A percentile compares a stretch with the other conserved stretches of the same genome.
These are phyloP conservation scores for Sanghuangporus weigelae DNA, from an alignment of 1,284 basidiomycete genomes.

Conservation along the genomic window DNA sequence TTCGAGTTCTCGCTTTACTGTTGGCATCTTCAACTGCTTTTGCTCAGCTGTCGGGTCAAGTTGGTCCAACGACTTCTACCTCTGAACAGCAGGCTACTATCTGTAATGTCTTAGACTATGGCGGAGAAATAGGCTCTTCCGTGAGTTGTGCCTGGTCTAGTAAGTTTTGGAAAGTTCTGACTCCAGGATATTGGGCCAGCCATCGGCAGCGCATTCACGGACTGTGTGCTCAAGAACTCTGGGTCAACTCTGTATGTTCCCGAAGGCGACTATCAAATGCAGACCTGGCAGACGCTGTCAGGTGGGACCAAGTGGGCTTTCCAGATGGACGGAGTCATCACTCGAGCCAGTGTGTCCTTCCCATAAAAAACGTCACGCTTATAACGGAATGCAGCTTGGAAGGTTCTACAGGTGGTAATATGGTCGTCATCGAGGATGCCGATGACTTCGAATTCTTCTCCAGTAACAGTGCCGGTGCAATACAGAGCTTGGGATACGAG, in stretches of 20 bases:
- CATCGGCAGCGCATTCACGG: conserved; percentile 28
- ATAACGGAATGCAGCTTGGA: no score
- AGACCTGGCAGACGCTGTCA: conserved; percentile 22
- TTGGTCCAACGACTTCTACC: conserved; percentile 28
- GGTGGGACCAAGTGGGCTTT: conserved; percentile 25
- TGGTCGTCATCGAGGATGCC: conserved; percentile 30
- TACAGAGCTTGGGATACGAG: conserved; percentile 31
- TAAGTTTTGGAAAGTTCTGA: neutral
- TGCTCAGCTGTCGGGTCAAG: conserved; percentile 27
- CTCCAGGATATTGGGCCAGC: conserved; percentile 31
- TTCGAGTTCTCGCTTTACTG: neutral
- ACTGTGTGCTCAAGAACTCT: conserved; percentile 22
- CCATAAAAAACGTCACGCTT: no score
- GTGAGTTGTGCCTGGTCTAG: conserved; percentile 1
- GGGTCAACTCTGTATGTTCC: conserved; percentile 23
- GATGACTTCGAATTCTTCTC: conserved; percentile 35
- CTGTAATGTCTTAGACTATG: conserved; percentile 31
- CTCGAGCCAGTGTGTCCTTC: conserved; percentile 15
- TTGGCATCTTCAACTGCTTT: neutral
- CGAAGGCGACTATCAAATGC: conserved; percentile 23
- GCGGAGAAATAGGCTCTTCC: conserved; percentile 27
- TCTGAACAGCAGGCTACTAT: conserved; percentile 26
- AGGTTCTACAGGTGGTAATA: conserved; percentile 30
- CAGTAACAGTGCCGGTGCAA: conserved; percentile 31
- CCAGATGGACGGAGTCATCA: conserved; percentile 26